phyloP scores from a whole-genome alignment of 441 rosid species.

The Erodium moschatum region DNA sequence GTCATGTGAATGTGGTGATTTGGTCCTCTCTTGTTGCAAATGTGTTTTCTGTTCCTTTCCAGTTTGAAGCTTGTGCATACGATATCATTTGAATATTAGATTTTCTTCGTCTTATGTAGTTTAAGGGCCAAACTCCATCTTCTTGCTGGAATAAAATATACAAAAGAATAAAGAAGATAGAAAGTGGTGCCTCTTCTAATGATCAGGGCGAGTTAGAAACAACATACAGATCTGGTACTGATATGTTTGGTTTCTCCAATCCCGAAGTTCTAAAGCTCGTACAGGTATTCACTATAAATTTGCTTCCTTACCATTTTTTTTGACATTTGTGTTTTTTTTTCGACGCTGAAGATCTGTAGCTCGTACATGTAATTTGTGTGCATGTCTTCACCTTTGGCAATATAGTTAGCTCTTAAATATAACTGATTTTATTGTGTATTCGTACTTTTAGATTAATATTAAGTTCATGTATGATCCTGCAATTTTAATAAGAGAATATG shows the following conservation, averaged over 20 bases:
- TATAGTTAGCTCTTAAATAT: neutral
- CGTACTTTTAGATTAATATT: too few relatives aligned
- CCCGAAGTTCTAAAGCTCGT: slow-evolving; percentile 69
- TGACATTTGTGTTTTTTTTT: neutral
- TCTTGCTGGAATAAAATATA: slow-evolving; percentile 86
- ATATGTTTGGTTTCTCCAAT: slow-evolving; percentile 91
- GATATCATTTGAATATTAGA: neutral
- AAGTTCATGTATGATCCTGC: too few relatives aligned
- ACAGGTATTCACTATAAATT: slow-evolving; percentile 39
- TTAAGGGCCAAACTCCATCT: slow-evolving; percentile 71
- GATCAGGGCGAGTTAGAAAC: slow-evolving; percentile 35
- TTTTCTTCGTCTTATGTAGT: slow-evolving; percentile 30
- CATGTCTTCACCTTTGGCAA: neutral
- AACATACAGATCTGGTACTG: slow-evolving; percentile 46
- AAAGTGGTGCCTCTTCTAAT: slow-evolving; percentile 24
- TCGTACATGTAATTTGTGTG: neutral
- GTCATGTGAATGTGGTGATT: neutral
- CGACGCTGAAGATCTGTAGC: neutral
- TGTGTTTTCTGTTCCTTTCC: neutral
- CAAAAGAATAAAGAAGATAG: slow-evolving; percentile 43
- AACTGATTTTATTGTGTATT: too few relatives aligned
- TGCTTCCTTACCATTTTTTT: neutral
- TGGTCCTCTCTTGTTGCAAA: neutral
- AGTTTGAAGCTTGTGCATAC: neutral
- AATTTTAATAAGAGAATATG: too few relatives aligned